Percentiles rank a stretch among this genome's conserved stretches.
Evolutionary conservation across 306 rosid genomes (phyloP).

Genomic region (Trifolium repens): DNA sequence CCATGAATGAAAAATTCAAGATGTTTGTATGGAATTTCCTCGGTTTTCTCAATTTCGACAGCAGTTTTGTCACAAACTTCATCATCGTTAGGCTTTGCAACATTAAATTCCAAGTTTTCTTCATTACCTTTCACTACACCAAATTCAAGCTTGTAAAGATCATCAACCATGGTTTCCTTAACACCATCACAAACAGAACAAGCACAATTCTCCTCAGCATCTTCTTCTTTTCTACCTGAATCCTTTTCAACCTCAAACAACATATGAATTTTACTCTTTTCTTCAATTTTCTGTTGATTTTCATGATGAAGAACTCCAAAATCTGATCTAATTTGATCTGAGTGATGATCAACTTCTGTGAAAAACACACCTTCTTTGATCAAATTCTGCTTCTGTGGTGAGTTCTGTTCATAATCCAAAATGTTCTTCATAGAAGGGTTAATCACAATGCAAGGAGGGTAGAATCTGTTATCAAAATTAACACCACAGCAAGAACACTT

Average conservation of each 20-base stretch:
- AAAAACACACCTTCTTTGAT: slow-evolving; percentile 47
- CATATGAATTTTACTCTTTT: slow-evolving; percentile 47
- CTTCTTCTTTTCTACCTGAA: slow-evolving; percentile 48
- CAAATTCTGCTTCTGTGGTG: slow-evolving; percentile 49
- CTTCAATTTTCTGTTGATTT: slow-evolving; percentile 52
- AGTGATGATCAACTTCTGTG: slow-evolving; percentile 49
- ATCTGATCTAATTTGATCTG: slow-evolving; percentile 65
- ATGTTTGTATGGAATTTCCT: slow-evolving; percentile 56
- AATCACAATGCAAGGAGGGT: slow-evolving; percentile 69
- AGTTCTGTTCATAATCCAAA: slow-evolving; percentile 56
- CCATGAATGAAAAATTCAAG: slow-evolving; percentile 84
- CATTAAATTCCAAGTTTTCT: slow-evolving; percentile 32
- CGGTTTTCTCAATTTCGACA: slow-evolving; percentile 41
- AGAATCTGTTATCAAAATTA: slow-evolving; percentile 53
- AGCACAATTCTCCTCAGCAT: slow-evolving; percentile 53
- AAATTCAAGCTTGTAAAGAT: slow-evolving; percentile 46
- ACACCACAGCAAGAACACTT: slow-evolving; percentile 86
- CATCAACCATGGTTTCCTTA: slow-evolving; percentile 52
- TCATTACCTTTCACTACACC: slow-evolving; percentile 50
- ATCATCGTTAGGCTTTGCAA: slow-evolving; percentile 23
- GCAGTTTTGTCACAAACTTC: slow-evolving; percentile 44
- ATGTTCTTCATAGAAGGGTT: slow-evolving; percentile 69
- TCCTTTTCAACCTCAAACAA: slow-evolving; percentile 60
- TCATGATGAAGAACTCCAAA: slow-evolving; percentile 49
- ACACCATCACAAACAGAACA: slow-evolving; percentile 64